These are phyloP conservation scores for Fusarium sp. DNA, from an alignment of 2,329 filamentous ascomycete genomes.

Conservation along the genomic window DNA sequence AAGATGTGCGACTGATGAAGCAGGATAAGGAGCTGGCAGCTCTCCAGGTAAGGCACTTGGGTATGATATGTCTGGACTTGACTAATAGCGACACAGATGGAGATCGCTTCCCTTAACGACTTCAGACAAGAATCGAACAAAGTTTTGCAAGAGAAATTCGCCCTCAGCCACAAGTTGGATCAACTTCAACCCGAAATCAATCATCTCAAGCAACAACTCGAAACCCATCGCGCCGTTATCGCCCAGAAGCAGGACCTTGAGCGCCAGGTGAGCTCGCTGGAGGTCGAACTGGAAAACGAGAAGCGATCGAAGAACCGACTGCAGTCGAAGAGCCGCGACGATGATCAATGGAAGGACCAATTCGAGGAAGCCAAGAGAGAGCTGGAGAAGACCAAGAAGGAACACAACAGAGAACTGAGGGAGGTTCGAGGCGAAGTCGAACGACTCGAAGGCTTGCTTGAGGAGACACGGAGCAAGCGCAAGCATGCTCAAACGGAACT, in stretches of 20 bases:
- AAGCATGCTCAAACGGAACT: conserved; percentile 77
- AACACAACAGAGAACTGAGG: conserved; percentile 63
- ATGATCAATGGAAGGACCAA: conserved; percentile 54
- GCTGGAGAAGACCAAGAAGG: conserved; percentile 57
- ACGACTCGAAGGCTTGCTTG: conserved; percentile 75
- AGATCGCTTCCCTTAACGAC: conserved; percentile 75
- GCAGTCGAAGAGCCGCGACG: conserved; percentile 48
- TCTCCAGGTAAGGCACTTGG: conserved; percentile 54
- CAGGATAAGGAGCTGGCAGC: conserved; percentile 60
- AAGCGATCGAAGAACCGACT: conserved; percentile 55
- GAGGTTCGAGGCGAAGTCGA: conserved; percentile 72
- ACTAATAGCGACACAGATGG: conserved; percentile 62
- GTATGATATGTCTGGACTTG: no score
- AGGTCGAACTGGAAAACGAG: conserved; percentile 86
- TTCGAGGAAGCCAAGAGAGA: conserved; percentile 55
- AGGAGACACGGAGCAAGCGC: conserved; percentile 70
- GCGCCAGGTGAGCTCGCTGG: conserved; percentile 78
- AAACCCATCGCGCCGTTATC: conserved; percentile 73
- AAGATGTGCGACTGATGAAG: conserved; percentile 60
- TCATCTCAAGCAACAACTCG: conserved; percentile 64
- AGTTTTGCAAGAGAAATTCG: conserved; percentile 69
- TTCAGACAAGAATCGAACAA: conserved; percentile 77
- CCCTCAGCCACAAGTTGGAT: conserved; percentile 62
- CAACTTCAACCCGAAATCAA: conserved; percentile 66
- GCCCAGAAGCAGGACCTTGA: conserved; percentile 84